Evolutionary conservation across 371 early-diverging fungal species (phyloP).

Genomic region (Mortierella sp.): DNA sequence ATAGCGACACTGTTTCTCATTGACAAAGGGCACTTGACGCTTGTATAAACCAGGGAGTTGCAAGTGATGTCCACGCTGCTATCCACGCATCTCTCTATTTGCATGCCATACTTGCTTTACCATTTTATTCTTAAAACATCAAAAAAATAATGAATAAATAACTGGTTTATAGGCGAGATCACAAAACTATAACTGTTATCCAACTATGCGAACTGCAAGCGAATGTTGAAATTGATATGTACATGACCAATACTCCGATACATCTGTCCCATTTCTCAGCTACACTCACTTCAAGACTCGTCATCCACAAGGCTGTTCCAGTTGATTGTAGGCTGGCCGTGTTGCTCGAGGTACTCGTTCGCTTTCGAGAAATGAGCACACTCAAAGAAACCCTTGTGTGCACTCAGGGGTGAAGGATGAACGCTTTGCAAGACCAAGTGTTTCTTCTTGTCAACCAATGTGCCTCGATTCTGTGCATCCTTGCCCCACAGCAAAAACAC

Average conservation of each 20-base stretch:
- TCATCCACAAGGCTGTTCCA: slow-evolving; percentile 74
- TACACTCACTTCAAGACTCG: slow-evolving; percentile 12
- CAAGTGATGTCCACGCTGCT: no score
- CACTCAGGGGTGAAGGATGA: slow-evolving; percentile 97
- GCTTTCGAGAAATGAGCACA: slow-evolving; percentile 93
- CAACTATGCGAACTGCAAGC: neutral
- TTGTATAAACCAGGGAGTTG: no score
- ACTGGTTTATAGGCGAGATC: no score
- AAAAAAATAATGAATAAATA: no score
- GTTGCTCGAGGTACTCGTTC: slow-evolving; percentile 87
- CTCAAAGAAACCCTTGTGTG: slow-evolving; percentile 91
- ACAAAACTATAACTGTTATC: no score
- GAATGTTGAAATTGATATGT: neutral
- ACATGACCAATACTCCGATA: neutral
- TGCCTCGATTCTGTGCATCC: slow-evolving; percentile 86
- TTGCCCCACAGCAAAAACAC: slow-evolving; percentile 99
- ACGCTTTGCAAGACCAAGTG: slow-evolving; percentile 91
- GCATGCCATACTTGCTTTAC: no score
- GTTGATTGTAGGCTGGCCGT: slow-evolving; percentile 75
- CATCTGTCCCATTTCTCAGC: neutral
- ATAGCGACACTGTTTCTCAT: no score
- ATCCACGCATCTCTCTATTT: no score
- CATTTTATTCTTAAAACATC: no score
- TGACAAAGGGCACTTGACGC: no score
- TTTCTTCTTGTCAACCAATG: slow-evolving; percentile 69